Base-by-base conservation (phyloP, 306 rosid genomes). In the Calophaca sinica region DNA sequence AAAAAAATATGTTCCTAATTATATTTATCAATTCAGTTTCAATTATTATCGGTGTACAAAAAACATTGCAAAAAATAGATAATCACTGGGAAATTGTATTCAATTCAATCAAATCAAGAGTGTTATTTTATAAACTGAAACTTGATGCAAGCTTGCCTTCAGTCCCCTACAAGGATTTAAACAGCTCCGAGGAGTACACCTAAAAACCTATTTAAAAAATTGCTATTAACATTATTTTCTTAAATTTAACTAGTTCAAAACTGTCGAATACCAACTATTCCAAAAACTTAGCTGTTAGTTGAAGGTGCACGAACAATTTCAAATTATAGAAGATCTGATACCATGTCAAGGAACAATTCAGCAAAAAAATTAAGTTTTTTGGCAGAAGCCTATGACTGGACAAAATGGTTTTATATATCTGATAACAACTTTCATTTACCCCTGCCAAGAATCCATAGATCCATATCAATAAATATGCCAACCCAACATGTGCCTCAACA, bases 111-210 rank as follows among this genome's bases (percentile, higher is more conserved):
- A 68, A n/a, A 65, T 73, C 42, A 48, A 51, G 15, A 20, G n/a
- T 13, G 50, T 61, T 61, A 46, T 39, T 35, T 72, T 36, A 59
- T 42, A 50, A 42, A 77, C 46, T 1, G 2, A 60, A 38, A 73
- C 49, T 38, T 42, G 52, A 51, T 10, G 44, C 20, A 10, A 49
- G 39, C 68, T 58, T 66, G 62, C 72, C 32, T 42, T 63, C 73
- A 67, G 15, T 58, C 67, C 70, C 48, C 67, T 58, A 42, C 62
- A 20, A 50, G 29, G 48, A 57, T 32, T 65, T 58, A 42, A 76
- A 65, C 15, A 14, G 62, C 61, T 66, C 14, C 72, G 0, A 51
- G 35, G 33, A 57, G 46, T 10, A 39, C 26, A 20, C 26, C 26
- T 20, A 20, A 20, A 20, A 20, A 46, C 48, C 57, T n/a, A 49